Evolutionary conservation across 495 filamentous ascomycete genomes (phyloP), one percentile per base, ranked within the genome.

Genomic region (Schizothecium vesticola): DNA sequence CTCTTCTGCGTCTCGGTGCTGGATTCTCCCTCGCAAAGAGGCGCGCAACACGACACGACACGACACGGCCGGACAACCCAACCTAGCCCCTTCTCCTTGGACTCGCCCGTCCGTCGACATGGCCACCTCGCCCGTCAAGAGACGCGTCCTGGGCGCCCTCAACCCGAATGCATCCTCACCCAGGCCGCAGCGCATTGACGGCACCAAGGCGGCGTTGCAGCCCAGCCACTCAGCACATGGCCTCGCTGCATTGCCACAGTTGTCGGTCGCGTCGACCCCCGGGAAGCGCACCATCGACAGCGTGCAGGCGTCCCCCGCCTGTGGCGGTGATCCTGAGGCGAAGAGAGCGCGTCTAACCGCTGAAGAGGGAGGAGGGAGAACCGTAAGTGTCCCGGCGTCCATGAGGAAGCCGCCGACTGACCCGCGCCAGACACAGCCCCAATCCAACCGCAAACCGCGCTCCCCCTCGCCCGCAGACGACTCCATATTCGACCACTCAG

Each of bases 111-210:
- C 24, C 16, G 13, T 23, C 19, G 60, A 43, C 28, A 80, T 83
- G 80, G 73, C 69, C 55, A 61, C 69, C 13, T 67, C 77, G 56
- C 80, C 81, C 1, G 69, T 65, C 64, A 81, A 82, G 65, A 76
- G 83, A 76, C 82, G 82, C 79, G 82, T 76, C 62, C 80, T 85
- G 16, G 79, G 72, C 26, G 71, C 75, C 1, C 69, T 82, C 16
- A 76, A 83, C 69, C 76, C 75, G 55, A 85, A 85, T 74, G 72
- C 79, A 62, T 70, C 73, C 4, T 72, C 73, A 29, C 75, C 76
- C 1, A 64, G 19, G 57, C 22, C 58, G 13, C 19, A 23, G 12
- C 62, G 2, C 24, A 58, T 36, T 36, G 12, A 22, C 16, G 21
- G 23, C 24, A 59, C 23, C 58, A 59, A 51, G 43, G 43, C 36